Base-by-base conservation (phyloP, 164 flowering plant genomes). In the Umbilicus rupestris region DNA sequence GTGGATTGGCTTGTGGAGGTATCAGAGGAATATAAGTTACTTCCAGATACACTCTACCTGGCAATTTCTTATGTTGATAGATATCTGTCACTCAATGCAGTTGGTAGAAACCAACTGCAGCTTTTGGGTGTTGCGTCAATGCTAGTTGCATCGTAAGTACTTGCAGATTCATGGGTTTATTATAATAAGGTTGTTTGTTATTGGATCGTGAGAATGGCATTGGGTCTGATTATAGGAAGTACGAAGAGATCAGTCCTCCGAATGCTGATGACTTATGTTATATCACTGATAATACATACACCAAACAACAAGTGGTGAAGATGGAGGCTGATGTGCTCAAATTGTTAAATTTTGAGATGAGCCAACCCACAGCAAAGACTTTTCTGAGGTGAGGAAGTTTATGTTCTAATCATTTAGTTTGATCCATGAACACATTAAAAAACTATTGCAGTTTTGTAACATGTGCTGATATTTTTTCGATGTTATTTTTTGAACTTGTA, bases 201-300 rank as follows among this genome's bases (percentile, higher is more conserved):
- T 22, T 39, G 1, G 19, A 45, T 44, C 3, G 29, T 15, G 17
- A 35, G 37, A 26, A 19, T 9, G 1, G 14, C 33, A 15, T 28
- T 42, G 45, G 15, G 14, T 62, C 28, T 62, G 49, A 29, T 55
- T 20, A 45, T 46, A 87, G 92, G 28, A 90, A 90, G 71, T 90
- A 88, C 65, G 97, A 90, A 73, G 97, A 88, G 81, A 85, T 90
- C 22, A 83, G 83, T 74, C 85, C 93, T 3, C 97, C 91, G 5
- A 83, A 82, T 49, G 88, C 87, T 57, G 86, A 87, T 69, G 90
- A 87, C 65, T 88, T 90, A 69, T 90, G 97, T 71, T 90, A 88
- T 75, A 84, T 90, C 30, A 88, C 97, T 0, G 95, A 90, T 64
- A 84, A 88, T 73, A 88, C 97, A 47, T 90, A 83, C 72, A 72